Percentiles rank a stretch among this genome's conserved stretches.
Evolutionary conservation across 1,284 basidiomycete species (phyloP).

Genomic region (Coriolopsis trogii): DNA sequence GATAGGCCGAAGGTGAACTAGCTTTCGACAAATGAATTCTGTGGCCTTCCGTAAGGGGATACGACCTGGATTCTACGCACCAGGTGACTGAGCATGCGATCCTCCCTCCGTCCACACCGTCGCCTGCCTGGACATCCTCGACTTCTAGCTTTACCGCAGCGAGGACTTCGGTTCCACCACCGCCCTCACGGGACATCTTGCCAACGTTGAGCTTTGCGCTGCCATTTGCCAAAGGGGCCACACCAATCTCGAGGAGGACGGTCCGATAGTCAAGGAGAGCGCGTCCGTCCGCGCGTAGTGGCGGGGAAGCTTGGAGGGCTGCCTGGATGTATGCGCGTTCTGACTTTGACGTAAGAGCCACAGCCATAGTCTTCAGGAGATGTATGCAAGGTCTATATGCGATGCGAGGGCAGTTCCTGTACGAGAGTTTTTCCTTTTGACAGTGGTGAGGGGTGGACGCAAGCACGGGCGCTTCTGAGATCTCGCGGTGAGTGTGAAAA

Average conservation of each 20-base stretch:
- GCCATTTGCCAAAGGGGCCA: conserved; percentile 77
- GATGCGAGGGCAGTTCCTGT: no score
- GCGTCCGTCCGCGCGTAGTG: conserved; percentile 71
- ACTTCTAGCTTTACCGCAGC: conserved; percentile 78
- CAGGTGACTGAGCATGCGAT: conserved; percentile 72
- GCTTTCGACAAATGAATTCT: conserved; percentile 40
- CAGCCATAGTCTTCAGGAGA: conserved; percentile 13
- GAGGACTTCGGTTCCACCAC: conserved; percentile 69
- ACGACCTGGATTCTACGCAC: conserved; percentile 47
- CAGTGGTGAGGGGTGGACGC: no score
- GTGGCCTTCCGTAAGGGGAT: neutral
- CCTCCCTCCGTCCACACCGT: conserved; percentile 57
- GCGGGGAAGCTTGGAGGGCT: conserved; percentile 56
- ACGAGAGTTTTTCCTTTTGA: no score
- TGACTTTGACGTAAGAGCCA: conserved; percentile 62
- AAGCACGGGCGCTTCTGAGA: no score
- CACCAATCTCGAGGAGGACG: conserved; percentile 73
- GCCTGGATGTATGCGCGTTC: conserved; percentile 75
- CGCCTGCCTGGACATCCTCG: conserved; percentile 49
- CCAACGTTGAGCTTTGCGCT: conserved; percentile 75
- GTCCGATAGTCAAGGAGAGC: conserved; percentile 61
- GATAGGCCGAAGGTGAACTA: conserved; percentile 80
- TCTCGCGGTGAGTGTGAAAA: no score
- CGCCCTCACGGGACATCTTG: conserved; percentile 52
- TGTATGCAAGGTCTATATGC: neutral